Conservation (phyloP, 768 basidiomycete species). For the Leccinum rimulosum region DNA sequence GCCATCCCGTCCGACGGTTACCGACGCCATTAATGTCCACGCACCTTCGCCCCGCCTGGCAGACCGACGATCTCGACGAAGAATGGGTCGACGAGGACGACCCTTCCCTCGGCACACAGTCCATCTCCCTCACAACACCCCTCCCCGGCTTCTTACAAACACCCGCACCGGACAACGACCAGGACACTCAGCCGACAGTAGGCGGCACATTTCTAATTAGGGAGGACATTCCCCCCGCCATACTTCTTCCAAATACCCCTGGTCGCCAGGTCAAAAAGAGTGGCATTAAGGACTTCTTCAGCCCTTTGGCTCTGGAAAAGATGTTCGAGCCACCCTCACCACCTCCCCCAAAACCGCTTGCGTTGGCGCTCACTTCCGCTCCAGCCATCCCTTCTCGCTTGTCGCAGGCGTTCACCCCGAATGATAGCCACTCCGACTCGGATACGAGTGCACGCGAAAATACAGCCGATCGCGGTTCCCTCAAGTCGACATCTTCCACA, state of each 20-base stretch:
- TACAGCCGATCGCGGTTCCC: conserved; percentile 7
- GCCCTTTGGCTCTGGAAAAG: conserved; percentile 77
- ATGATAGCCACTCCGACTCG: conserved; percentile 27
- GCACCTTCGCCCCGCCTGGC: conserved; percentile 62
- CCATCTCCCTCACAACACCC: conserved; percentile 58
- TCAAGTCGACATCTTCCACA: conserved; percentile 10
- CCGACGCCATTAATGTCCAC: conserved; percentile 7
- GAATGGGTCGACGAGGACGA: conserved; percentile 78
- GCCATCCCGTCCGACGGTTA: neutral
- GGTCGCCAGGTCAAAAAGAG: conserved; percentile 52
- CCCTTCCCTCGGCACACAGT: conserved; percentile 43
- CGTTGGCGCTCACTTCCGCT: conserved; percentile 27
- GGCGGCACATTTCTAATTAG: conserved; percentile 76
- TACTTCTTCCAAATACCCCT: conserved; percentile 65
- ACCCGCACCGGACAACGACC: conserved; percentile 35
- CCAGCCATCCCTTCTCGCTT: conserved; percentile 35
- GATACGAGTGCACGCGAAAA: conserved; percentile 15
- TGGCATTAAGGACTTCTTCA: conserved; percentile 82
- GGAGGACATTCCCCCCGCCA: conserved; percentile 56
- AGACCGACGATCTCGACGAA: conserved; percentile 86
- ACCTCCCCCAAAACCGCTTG: conserved; percentile 37
- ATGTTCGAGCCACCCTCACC: conserved; percentile 96
- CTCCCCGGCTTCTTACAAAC: conserved; percentile 50
- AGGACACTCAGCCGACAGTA: conserved; percentile 29
- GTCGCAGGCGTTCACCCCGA: conserved; percentile 35